These are phyloP conservation scores for Tylopilus intermedius DNA, from an alignment of 768 basidiomycete species.

Conservation along the genomic window DNA sequence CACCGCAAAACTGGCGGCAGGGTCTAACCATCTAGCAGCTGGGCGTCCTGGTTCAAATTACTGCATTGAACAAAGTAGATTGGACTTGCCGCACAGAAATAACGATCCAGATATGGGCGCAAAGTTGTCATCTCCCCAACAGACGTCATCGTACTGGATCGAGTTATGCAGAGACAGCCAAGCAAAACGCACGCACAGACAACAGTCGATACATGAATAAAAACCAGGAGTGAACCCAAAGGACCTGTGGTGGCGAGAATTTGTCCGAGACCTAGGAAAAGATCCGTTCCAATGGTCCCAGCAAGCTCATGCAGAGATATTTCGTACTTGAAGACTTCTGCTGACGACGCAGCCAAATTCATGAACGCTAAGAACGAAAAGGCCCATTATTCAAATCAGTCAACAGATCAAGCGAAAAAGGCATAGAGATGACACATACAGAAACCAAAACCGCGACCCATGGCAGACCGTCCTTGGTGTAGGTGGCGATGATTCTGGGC, in stretches of 20 bases:
- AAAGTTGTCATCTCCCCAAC: conserved; percentile 28
- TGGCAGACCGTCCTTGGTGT: too few species aligned
- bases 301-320: conserved; percentile 17
- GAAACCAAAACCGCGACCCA: too few species aligned
- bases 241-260: conserved; percentile 27
- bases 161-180: background rate
- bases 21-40: conserved; percentile 32
- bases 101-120: conserved; percentile 30
- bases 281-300: conserved; percentile 29
- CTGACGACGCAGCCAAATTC: too few species aligned
- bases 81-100: conserved; percentile 23
- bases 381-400: too few species aligned
- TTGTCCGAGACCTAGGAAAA: conserved; percentile 29
- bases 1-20: conserved; percentile 29
- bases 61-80: background rate
- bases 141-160: conserved; percentile 25
- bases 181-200: conserved; percentile 23
- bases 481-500: too few species aligned
- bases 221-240: conserved; percentile 28
- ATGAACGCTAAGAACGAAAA: too few species aligned
- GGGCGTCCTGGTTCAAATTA: background rate
- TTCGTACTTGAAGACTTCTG: too few species aligned
- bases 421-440: too few species aligned
- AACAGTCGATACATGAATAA: conserved; percentile 24
- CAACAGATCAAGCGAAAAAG: too few species aligned